Base-by-base conservation (phyloP, 257 asterid species). In the Capsicum pubescens region DNA sequence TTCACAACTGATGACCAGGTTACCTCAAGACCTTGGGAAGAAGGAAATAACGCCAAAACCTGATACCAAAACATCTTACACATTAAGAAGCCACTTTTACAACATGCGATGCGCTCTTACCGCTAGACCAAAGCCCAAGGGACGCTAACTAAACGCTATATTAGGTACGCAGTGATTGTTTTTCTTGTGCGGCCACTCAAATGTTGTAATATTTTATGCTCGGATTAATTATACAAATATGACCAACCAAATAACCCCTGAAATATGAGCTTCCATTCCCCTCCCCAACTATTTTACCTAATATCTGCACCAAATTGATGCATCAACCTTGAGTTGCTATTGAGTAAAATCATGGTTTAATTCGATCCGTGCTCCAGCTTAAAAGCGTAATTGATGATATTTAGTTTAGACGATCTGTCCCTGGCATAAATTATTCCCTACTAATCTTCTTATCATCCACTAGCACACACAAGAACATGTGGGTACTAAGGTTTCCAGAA, bases 1-100 rank as follows among this genome's bases (percentile, higher is more conserved):
- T 97, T 97, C 86, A 97, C 99, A 70, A 97, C 99, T 0, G 99
- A 97, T 57, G 99, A 93, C 99, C 99, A 95, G 15, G 96, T 93
- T 39, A 97, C 91, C 72, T 93, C 95, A 78, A 97, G 91, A 84
- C 98, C 99, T 92, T 91, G 99, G 77, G 99, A 92, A 82, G 99
- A 97, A 36, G 99, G 99, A 87, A 97, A 97, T 81, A 97, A 91
- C 48, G 86, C 89, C 92, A 97, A 84, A 85, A 95, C 99, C 99
- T 96, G 91, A 85, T 67, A 42, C 85, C 71, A 68, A 78, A 83
- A 35, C 9, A 48, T 36, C 9, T 46, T 19, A 74, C 36, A 50
- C 61, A 50, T 50, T 19, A 74, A 74, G 81, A 61, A 50, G 19
- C 46, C 81, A 7, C 57, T 74, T 26, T 26, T 26, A 26, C 32